phyloP scores from a whole-genome alignment of 192 early-diverging fungal species.

The Linnemannia hyalina region DNA sequence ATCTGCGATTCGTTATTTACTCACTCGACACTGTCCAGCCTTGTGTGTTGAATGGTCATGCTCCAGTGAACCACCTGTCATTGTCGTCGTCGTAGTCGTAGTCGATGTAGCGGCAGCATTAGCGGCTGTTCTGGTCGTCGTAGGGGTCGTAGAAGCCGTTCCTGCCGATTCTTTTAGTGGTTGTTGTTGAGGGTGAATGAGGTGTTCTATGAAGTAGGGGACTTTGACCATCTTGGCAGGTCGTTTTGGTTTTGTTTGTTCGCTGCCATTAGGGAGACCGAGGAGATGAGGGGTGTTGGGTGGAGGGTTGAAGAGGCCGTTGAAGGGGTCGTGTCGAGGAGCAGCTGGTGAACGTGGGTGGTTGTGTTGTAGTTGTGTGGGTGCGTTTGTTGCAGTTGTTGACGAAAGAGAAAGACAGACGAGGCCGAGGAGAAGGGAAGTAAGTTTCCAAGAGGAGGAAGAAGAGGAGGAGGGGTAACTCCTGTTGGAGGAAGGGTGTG shows the following conservation, averaged over 20 bases:
- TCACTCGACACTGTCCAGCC: background rate
- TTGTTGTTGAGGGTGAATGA: conserved; percentile 14
- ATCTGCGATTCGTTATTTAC: background rate
- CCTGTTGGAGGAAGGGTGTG: background rate
- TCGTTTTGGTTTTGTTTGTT: background rate
- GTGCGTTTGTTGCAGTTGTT: background rate
- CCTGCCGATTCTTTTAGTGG: background rate
- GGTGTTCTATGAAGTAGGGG: conserved; percentile 42
- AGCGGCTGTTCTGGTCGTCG: background rate
- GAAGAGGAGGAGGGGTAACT: too few relatives aligned
- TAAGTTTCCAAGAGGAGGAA: background rate
- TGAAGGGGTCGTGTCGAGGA: conserved; percentile 30
- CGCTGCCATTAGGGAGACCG: background rate
- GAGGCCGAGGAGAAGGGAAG: conserved; percentile 4
- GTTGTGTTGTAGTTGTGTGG: background rate
- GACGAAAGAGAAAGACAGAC: background rate
- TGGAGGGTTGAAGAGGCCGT: conserved; percentile 15
- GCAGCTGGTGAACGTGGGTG: background rate
- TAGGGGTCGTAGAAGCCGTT: background rate
- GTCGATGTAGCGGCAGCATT: background rate
- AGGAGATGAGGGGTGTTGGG: background rate
- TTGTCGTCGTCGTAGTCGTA: background rate
- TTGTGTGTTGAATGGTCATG: conserved; percentile 5
- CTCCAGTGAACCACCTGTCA: background rate
- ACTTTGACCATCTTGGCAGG: conserved; percentile 21